Percentiles rank a stretch among this genome's conserved stretches.
phyloP scores from a whole-genome alignment of 345 rosid species.

The Cardamine resedifolia region DNA sequence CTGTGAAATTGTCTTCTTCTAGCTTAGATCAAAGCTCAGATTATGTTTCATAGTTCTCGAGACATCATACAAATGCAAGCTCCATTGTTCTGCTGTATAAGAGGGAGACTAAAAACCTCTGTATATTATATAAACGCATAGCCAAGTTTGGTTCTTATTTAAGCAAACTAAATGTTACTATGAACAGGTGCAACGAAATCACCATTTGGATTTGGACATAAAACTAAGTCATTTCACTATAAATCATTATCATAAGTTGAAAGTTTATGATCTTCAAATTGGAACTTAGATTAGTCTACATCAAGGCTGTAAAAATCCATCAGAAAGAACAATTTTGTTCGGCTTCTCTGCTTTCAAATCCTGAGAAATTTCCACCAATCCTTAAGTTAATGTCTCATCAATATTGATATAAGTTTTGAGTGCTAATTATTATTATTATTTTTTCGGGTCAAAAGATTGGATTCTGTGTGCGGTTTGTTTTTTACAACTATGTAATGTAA shows the following conservation, averaged over 20 bases:
- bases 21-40: not conserved
- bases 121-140: no score
- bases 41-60: no score
- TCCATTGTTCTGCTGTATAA: not conserved
- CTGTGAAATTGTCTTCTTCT: not conserved
- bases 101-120: not conserved
- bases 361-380: not conserved
- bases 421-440: no score
- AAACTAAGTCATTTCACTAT: no score
- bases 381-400: not conserved
- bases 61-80: not conserved
- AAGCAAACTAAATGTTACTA: not conserved
- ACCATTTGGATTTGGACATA: not conserved
- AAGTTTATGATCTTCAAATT: not conserved
- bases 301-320: not conserved
- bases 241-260: no score
- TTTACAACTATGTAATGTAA: no score
- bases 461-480: not conserved
- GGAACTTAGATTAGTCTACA: not conserved
- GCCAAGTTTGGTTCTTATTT: not conserved
- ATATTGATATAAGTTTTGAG: no score
- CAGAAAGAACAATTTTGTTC: not conserved
- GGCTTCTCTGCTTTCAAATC: no score
- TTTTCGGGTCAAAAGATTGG: no score
- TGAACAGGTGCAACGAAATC: not conserved